phyloP scores from a whole-genome alignment of 148 eudicot genomes.

The Fagopyrum tataricum region DNA sequence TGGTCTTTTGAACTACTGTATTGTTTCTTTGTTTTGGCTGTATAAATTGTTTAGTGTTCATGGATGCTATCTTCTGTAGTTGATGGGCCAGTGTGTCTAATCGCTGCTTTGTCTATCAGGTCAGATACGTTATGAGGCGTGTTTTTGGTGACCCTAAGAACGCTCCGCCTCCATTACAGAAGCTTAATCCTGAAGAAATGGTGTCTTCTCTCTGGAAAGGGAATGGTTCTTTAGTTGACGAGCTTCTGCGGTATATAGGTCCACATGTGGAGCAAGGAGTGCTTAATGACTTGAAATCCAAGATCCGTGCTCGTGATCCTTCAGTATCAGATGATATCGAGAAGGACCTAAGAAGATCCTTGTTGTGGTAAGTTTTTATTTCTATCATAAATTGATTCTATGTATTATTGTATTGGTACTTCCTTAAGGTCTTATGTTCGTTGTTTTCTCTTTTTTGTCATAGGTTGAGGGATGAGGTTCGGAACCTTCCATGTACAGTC shows the following conservation, averaged over 20 bases:
- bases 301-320: constrained; percentile 73
- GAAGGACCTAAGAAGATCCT: constrained; percentile 66
- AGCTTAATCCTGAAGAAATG: constrained; percentile 70
- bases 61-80: neutral
- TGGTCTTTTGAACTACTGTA: neutral
- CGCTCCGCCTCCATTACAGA: constrained; percentile 93
- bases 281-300: constrained; percentile 53
- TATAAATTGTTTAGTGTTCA: neutral
- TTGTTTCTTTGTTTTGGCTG: neutral
- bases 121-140: constrained; percentile 84
- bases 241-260: constrained; percentile 66
- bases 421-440: neutral
- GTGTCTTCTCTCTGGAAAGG: constrained; percentile 79
- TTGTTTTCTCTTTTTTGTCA: constrained; percentile 11
- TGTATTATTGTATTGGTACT: neutral
- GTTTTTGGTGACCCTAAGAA: constrained; percentile 92
- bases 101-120: constrained; percentile 31
- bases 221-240: constrained; percentile 72
- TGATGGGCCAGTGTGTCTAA: neutral
- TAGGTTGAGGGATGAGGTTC: constrained; percentile 97
- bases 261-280: constrained; percentile 61
- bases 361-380: constrained; percentile 56
- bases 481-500: constrained; percentile 70
- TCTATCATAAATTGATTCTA: neutral
- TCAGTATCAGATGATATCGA: constrained; percentile 53